Evolutionary conservation across 768 basidiomycete genomes (phyloP).

Genomic region (Tylopilus sp.): DNA sequence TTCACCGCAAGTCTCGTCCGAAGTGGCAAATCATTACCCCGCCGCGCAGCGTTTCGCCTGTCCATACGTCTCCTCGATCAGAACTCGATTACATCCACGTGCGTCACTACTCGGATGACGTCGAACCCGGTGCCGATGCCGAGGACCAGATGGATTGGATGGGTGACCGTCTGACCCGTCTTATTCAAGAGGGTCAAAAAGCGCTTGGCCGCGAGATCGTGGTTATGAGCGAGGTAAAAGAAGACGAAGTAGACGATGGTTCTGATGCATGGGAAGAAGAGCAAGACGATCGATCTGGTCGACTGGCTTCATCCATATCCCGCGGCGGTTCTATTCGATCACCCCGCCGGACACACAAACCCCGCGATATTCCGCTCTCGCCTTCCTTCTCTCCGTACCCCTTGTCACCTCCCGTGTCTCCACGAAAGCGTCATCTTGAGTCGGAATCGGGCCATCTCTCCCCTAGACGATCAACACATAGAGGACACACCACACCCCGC

Average conservation of each 20-base stretch:
- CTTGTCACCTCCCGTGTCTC: constrained; percentile 31
- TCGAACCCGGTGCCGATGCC: constrained; percentile 34
- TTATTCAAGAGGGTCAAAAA: constrained; percentile 77
- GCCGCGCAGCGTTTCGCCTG: constrained; percentile 27
- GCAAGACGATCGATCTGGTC: constrained; percentile 10
- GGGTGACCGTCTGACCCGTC: constrained; percentile 58
- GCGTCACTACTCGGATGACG: constrained; percentile 30
- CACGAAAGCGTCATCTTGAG: constrained; percentile 34
- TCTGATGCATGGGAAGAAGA: constrained; percentile 75
- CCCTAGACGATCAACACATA: constrained; percentile 18
- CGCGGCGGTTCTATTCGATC: constrained; percentile 28
- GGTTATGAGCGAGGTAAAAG: constrained; percentile 67
- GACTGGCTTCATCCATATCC: constrained; percentile 19
- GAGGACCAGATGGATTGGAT: constrained; percentile 81
- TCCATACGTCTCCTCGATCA: constrained; percentile 31
- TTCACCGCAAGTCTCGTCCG: constrained; percentile 33
- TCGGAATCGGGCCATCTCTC: constrained; percentile 17
- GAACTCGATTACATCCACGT: constrained; percentile 42
- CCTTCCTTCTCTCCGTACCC: constrained; percentile 29
- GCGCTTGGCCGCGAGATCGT: constrained; percentile 79
- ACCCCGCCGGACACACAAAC: constrained; percentile 20
- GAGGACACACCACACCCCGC: constrained; percentile 16
- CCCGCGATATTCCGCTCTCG: constrained; percentile 25
- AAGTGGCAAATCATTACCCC: constrained; percentile 23
- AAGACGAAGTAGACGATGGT: constrained; percentile 78